These are phyloP conservation scores for Boletus tomentosulus DNA, from an alignment of 768 basidiomycete genomes.

Conservation along the genomic window DNA sequence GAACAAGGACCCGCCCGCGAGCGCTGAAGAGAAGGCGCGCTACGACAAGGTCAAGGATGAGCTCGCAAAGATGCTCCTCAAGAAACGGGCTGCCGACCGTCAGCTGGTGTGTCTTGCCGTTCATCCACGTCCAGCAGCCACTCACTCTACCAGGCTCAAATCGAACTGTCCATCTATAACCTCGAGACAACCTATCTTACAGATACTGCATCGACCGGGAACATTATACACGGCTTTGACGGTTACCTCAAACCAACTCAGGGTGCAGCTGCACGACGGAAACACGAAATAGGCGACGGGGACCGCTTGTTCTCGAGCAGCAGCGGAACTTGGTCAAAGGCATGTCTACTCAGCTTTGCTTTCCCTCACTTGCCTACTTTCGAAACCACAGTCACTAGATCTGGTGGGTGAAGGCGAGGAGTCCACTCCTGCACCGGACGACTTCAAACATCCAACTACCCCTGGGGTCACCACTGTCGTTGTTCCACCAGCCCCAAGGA, in stretches of 20 bases:
- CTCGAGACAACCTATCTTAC: slow-evolving; percentile 72
- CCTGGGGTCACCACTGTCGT: slow-evolving; percentile 74
- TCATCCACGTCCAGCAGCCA: neutral
- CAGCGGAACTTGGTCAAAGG: slow-evolving; percentile 74
- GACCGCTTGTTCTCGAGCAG: slow-evolving; percentile 83
- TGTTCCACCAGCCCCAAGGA: slow-evolving; percentile 66
- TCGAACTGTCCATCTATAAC: slow-evolving; percentile 76
- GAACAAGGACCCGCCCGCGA: slow-evolving; percentile 38
- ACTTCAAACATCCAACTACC: slow-evolving; percentile 62
- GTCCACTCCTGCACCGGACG: slow-evolving; percentile 57
- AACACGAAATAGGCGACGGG: slow-evolving; percentile 70
- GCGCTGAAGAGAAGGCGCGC: slow-evolving; percentile 63
- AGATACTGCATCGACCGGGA: slow-evolving; percentile 80
- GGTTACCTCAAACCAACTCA: slow-evolving; percentile 76
- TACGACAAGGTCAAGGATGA: slow-evolving; percentile 76
- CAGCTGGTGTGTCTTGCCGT: slow-evolving; percentile 52
- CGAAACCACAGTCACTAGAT: slow-evolving; percentile 62
- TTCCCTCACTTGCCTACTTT: slow-evolving; percentile 5
- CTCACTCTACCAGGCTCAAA: slow-evolving; percentile 50
- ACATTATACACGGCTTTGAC: slow-evolving; percentile 86
- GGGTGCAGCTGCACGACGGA: slow-evolving; percentile 49
- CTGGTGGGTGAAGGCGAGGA: slow-evolving; percentile 68
- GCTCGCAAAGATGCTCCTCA: slow-evolving; percentile 65
- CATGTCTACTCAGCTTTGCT: slow-evolving; percentile 22
- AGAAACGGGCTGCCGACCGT: slow-evolving; percentile 72